Conservation (phyloP, 352 stramenopile genomes). For the Globisporangium solare region DNA sequence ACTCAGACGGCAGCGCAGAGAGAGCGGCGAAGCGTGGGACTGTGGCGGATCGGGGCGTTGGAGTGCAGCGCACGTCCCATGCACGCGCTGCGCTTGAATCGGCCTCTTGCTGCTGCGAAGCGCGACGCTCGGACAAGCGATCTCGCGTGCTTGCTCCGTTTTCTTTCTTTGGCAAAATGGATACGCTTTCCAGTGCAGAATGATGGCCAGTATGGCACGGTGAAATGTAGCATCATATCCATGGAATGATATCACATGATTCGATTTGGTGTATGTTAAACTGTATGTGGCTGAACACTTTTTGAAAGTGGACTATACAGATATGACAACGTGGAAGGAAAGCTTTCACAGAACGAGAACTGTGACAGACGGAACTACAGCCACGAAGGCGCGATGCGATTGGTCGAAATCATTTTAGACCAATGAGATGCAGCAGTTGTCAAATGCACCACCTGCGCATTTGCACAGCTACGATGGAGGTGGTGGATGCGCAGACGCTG, state of each 20-base stretch:
- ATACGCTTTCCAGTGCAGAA: background rate
- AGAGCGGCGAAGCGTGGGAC: background rate
- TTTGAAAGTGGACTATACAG: background rate
- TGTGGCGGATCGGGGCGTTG: background rate
- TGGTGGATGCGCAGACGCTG: slow-evolving; percentile 45
- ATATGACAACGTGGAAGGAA: too few relatives aligned
- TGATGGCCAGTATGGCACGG: too few relatives aligned
- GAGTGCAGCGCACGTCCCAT: background rate
- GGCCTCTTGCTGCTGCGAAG: background rate
- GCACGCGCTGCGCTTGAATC: background rate
- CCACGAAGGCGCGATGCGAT: background rate
- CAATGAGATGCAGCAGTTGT: background rate
- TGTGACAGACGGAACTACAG: slow-evolving; percentile 2
- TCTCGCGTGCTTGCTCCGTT: background rate
- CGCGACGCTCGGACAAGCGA: background rate
- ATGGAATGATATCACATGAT: background rate
- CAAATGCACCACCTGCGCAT: background rate
- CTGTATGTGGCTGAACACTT: background rate
- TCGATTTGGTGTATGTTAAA: background rate
- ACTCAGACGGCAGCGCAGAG: too few relatives aligned
- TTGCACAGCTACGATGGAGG: slow-evolving; percentile 30
- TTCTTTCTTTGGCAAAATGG: background rate
- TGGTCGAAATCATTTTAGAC: background rate
- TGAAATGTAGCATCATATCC: background rate
- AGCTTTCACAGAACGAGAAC: background rate